Base-by-base conservation (phyloP, 1,284 basidiomycete genomes). In the Leccinum ponderosum region DNA sequence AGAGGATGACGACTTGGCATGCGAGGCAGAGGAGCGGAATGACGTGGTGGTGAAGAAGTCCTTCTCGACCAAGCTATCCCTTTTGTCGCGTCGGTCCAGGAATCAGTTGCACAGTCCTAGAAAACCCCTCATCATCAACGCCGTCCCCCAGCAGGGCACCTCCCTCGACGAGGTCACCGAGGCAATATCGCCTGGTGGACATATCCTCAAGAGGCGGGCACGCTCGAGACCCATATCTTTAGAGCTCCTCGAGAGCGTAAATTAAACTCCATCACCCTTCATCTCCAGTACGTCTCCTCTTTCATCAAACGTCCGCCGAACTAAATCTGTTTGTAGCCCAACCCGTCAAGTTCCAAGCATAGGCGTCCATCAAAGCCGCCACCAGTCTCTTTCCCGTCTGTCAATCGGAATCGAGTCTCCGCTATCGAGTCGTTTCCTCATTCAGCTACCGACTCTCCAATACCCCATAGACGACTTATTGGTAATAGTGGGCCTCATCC, bases 151-250 rank as follows among this genome's bases (percentile, higher is more conserved):
- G 66, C 75, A 74, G 57, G 73, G 76, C 9, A 78, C 78, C 58
- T 68, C 64, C 31, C 69, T 75, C 57, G 77, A 80, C 17, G 84
- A 87, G 63, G 88, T 89, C 25, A 85, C 80, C 3, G 87, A 87
- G 65, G 84, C 85, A 1, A 78, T 90, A 61, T 91, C 88, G 0
- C 89, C 88, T 3, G 87, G 86, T 22, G 89, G 89, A 0, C 89
- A 90, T 71, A 76, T 91, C 60, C 82, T 79, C 33, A 91, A 91
- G 72, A 80, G 89, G 59, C 83, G 87, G 15, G 88, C 88, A 2
- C 83, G 86, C n/a, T 84, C 87, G 39, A 78, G 87, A 54, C 89
- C 87, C 2, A 77, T 90, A 8, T 90, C 89, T 27, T 73, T 82
- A 42, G 87, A 91, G 68, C 72, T 90, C 48, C 77, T 84, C 8